Conservation (phyloP, 306 rosid genomes). For the Quercus alba region DNA sequence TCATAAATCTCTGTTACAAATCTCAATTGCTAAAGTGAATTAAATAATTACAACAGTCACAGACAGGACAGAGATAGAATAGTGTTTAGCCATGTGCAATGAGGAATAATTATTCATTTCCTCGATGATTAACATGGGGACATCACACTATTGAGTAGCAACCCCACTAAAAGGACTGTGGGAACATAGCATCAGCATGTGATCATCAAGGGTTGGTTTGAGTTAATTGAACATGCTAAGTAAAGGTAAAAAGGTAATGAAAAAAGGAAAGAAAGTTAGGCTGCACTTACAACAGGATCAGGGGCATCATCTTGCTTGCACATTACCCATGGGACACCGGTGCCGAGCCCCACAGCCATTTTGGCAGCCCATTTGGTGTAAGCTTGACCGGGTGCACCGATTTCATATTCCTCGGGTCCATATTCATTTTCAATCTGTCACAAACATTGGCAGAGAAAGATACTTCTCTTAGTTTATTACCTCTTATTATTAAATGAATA, state of each 20-base stretch:
- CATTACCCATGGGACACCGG: slow-evolving; percentile 99
- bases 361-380: slow-evolving; percentile 90
- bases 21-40: slow-evolving; percentile 16
- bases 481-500: slow-evolving; percentile 1
- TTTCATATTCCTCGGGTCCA: slow-evolving; percentile 88
- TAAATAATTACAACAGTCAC: slow-evolving; percentile 6
- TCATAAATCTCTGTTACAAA: slow-evolving; percentile 19
- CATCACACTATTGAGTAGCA: slow-evolving; percentile 20
- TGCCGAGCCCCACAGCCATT: slow-evolving; percentile 87
- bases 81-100: slow-evolving; percentile 33
- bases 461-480: slow-evolving; percentile 7
- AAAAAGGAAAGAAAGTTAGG: slow-evolving; percentile 10
- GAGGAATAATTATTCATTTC: slow-evolving; percentile 25
- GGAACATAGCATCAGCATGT: slow-evolving; percentile 18
- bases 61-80: slow-evolving; percentile 15
- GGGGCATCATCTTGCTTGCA: slow-evolving; percentile 99
- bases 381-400: slow-evolving; percentile 78
- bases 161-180: slow-evolving; percentile 34
- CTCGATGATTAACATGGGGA: slow-evolving; percentile 25
- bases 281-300: slow-evolving; percentile 81
- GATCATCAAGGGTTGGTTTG: background rate
- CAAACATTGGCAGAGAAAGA: slow-evolving; percentile 26
- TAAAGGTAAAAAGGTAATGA: slow-evolving; percentile 11
- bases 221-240: slow-evolving; percentile 9
- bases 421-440: slow-evolving; percentile 94